phyloP scores from a whole-genome alignment of 2,329 filamentous ascomycete species.

The Gliomastix tumulicola region DNA sequence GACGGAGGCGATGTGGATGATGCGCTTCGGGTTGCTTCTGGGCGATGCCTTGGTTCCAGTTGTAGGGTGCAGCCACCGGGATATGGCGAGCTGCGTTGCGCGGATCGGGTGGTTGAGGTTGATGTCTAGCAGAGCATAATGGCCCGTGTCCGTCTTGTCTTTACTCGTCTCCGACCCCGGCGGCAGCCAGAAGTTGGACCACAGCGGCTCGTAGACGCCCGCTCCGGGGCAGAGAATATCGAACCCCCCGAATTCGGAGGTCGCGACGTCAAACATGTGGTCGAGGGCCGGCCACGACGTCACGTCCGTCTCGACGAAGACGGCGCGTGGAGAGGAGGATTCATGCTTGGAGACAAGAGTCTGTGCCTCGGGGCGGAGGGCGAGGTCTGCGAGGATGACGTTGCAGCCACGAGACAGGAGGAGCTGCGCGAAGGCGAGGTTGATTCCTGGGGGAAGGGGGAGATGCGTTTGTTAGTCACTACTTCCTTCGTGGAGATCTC shows the following conservation, averaged over 20 bases:
- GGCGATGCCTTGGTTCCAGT: slow-evolving; percentile 12
- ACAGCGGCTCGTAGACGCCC: slow-evolving; percentile 37
- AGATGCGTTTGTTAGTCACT: slow-evolving; percentile 1
- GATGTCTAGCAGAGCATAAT: slow-evolving; percentile 28
- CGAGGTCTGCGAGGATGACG: slow-evolving; percentile 36
- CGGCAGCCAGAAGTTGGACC: slow-evolving; percentile 33
- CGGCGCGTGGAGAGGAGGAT: slow-evolving; percentile 16
- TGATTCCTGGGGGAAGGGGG: slow-evolving; percentile 22
- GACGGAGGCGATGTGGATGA: slow-evolving; percentile 28
- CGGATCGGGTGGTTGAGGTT: slow-evolving; percentile 34
- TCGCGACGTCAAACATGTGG: slow-evolving; percentile 23
- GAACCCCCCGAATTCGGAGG: slow-evolving; percentile 26
- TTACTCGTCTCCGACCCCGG: slow-evolving; percentile 24
- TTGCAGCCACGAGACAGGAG: slow-evolving; percentile 33
- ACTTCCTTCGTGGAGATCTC: no score
- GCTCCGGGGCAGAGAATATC: slow-evolving; percentile 38
- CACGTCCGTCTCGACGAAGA: slow-evolving; percentile 37
- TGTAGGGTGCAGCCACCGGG: slow-evolving; percentile 26
- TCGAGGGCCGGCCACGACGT: slow-evolving; percentile 29
- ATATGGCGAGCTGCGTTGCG: slow-evolving; percentile 30
- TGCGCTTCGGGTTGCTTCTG: slow-evolving; percentile 21
- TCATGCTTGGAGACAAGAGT: slow-evolving; percentile 18
- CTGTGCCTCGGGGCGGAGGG: slow-evolving; percentile 32
- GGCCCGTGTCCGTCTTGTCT: slow-evolving; percentile 17
- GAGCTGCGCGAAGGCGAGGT: slow-evolving; percentile 32